Percentiles rank a stretch among this genome's conserved stretches.
Conservation (phyloP, 768 basidiomycete species). For the Ramaria sp. region DNA sequence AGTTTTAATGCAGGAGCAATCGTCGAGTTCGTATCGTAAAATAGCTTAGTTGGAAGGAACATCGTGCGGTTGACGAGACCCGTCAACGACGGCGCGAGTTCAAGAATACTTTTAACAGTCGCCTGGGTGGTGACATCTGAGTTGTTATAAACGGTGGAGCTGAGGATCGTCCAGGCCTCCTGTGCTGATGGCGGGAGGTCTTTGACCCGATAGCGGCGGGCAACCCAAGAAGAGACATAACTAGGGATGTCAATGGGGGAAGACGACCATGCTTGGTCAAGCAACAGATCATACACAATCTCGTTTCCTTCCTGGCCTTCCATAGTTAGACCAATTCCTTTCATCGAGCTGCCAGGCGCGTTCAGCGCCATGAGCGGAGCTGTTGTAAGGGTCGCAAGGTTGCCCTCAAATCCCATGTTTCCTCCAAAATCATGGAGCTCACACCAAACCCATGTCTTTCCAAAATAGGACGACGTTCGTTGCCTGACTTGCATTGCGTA, state of each 20-base stretch:
- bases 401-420: conserved; percentile 27
- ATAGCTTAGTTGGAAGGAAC: conserved; percentile 23
- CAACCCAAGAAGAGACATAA: conserved; percentile 24
- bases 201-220: conserved; percentile 23
- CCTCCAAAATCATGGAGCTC: conserved; percentile 30
- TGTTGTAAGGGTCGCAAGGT: conserved; percentile 23
- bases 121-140: conserved; percentile 22
- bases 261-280: conserved; percentile 31
- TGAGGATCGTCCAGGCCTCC: conserved; percentile 27
- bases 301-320: conserved; percentile 34
- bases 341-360: conserved; percentile 23
- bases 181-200: conserved; percentile 17
- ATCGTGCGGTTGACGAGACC: conserved; percentile 25
- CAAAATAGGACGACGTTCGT: conserved; percentile 27
- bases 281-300: conserved; percentile 29
- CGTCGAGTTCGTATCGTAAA: conserved; percentile 26
- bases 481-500: conserved; percentile 9
- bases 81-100: conserved; percentile 23
- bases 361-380: conserved; percentile 23
- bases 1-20: conserved; percentile 5
- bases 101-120: conserved; percentile 27
- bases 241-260: conserved; percentile 21
- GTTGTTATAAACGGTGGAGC: conserved; percentile 30
- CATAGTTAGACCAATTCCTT: conserved; percentile 28
- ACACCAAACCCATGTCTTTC: conserved; percentile 33